Percentiles rank a stretch among this genome's conserved stretches.
These are phyloP conservation scores for Lagerstroemia speciosa DNA, from an alignment of 345 rosid species.

Conservation along the genomic window DNA sequence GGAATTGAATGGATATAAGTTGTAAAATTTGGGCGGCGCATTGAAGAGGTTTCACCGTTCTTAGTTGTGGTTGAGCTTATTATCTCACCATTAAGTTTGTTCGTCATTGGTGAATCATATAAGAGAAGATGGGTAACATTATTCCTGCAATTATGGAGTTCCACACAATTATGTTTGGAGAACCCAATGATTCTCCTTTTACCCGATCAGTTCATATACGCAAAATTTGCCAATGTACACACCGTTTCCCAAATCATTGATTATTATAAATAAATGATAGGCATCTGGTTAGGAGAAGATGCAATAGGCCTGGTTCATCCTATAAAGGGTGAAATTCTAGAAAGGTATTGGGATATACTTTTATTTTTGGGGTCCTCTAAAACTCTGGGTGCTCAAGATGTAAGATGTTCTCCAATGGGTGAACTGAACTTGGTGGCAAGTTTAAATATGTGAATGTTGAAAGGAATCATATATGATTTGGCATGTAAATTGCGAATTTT, in stretches of 20 bases:
- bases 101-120: no score
- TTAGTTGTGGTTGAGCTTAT: not conserved
- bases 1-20: not conserved
- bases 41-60: not conserved
- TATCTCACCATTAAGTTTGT: not conserved
- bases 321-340: not conserved
- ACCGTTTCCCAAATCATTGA: not conserved
- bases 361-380: no score
- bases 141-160: not conserved
- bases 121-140: not conserved
- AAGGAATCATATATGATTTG: not conserved
- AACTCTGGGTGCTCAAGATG: no score
- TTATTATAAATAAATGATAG: not conserved
- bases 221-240: not conserved
- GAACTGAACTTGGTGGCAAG: not conserved
- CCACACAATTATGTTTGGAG: not conserved
- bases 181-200: not conserved
- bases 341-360: not conserved
- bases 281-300: not conserved
- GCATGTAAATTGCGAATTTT: not conserved
- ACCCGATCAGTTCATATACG: not conserved
- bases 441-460: not conserved
- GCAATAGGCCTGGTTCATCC: not conserved
- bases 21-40: not conserved
- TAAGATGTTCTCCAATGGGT: not conserved